Evolutionary conservation across 1,139 yeast species (phyloP).

Genomic region (Yarrowia galli): DNA sequence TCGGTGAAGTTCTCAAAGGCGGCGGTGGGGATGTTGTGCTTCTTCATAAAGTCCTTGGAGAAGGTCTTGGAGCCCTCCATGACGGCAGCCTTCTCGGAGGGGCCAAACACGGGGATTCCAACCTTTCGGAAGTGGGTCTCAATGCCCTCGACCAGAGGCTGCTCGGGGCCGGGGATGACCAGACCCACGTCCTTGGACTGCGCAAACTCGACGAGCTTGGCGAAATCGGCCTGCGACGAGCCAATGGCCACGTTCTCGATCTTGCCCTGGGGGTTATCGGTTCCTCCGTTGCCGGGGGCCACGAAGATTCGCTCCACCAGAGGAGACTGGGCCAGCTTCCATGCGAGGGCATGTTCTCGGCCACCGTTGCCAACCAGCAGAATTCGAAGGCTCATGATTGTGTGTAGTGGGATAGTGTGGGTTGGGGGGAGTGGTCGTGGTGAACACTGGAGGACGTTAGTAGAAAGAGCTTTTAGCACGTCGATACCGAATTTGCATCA

Average conservation of each 20-base stretch:
- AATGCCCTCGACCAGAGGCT: constrained; percentile 95
- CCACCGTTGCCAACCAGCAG: constrained; percentile 97
- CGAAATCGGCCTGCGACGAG: constrained; percentile 65
- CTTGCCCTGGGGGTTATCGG: constrained; percentile 61
- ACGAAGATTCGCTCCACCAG: constrained; percentile 77
- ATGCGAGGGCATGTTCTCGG: constrained; percentile 96
- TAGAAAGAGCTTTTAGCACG: constrained; percentile 4
- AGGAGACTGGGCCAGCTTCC: constrained; percentile 86
- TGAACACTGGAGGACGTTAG: not conserved
- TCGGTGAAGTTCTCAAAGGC: constrained; percentile 79
- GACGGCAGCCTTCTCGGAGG: constrained; percentile 83
- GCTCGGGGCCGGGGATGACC: constrained; percentile 99
- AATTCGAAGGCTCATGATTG: constrained; percentile 57
- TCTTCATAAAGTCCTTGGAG: constrained; percentile 92
- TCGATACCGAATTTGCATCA: not conserved
- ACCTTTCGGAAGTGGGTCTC: constrained; percentile 68
- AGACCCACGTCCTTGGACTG: constrained; percentile 68
- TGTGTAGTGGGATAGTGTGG: constrained; percentile 17
- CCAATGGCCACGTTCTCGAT: constrained; percentile 75
- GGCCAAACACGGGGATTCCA: constrained; percentile 97
- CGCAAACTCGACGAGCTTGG: constrained; percentile 56
- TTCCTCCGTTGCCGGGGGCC: constrained; percentile 98
- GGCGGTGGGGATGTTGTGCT: constrained; percentile 94
- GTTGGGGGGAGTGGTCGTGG: not conserved
- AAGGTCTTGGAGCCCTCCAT: constrained; percentile 98